Evolutionary conservation across 352 stramenopile species (phyloP), one percentile per base, ranked within the genome.

Genomic region (Phytopythium litorale): DNA sequence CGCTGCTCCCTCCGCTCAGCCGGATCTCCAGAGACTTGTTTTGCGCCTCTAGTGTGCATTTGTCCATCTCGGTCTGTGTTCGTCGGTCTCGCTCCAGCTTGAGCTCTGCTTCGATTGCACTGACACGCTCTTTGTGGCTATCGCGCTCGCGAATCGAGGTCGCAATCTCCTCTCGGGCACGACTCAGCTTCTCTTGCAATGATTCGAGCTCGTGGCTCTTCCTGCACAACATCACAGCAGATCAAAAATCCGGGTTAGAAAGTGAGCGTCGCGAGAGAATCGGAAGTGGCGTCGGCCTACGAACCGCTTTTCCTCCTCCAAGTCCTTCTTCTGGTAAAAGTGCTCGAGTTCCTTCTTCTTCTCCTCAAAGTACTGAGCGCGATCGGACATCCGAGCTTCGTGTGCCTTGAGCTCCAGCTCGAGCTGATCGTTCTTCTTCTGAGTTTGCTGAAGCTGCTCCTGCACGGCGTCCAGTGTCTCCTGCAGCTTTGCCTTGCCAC

Each of bases 271-370:
- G 48, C 16, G 25, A 15, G 49, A 49, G 16, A 19, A 43, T 15
- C 30, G 37, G 23, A 4, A 18, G 32, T 43, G 28, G 18, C 1
- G 21, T 32, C 28, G 38, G 40, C 4, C 12, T 8, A 58, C 63
- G 25, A 58, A 79, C 74, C 71, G 50, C 38, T 79, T 80, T 28
- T 81, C 73, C 38, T 89, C 78, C 56, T 89, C 74, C 1, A 66
- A 61, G 9, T 79, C 68, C 33, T 86, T 89, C 38, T 76, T 76
- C 38, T 84, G 65, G 60, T 84, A 87, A 48, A 88, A 88, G 13
- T 78, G 58, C 65, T 87, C 66, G 25, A 91, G 60, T 28, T 89
- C 79, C 33, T 88, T 77, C 48, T 83, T 89, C 46, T 81, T 86
- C 32, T 90, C 76, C 37, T 88, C 75, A 59, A 85, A 90, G 11